Evolutionary conservation across 1,284 basidiomycete genomes (phyloP).

Genomic region (Leccinum huronense): DNA sequence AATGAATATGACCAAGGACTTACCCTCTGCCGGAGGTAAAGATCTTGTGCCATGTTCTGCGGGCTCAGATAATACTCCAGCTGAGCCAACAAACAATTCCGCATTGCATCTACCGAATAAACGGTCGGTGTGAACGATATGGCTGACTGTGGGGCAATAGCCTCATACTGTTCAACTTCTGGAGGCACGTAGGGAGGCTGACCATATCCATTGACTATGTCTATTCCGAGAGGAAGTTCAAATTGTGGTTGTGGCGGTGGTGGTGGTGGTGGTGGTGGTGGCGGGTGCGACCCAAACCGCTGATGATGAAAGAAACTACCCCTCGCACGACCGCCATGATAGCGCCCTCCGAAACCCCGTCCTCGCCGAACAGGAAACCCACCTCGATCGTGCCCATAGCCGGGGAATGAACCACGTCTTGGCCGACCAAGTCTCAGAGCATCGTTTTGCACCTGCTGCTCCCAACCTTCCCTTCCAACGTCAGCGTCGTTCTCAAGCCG

Average conservation of each 20-base stretch:
- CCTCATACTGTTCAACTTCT: constrained; percentile 28
- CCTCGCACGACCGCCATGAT: constrained; percentile 27
- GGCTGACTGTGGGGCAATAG: constrained; percentile 23
- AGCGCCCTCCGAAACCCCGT: constrained; percentile 37
- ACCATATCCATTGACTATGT: constrained; percentile 29
- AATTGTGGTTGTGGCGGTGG: constrained; percentile 17
- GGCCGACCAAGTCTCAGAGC: constrained; percentile 21
- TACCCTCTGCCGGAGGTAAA: constrained; percentile 76
- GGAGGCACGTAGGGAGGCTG: constrained; percentile 23
- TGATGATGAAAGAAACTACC: constrained; percentile 28
- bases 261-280: neutral
- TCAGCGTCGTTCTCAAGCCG: constrained; percentile 27
- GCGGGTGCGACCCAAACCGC: constrained; percentile 27
- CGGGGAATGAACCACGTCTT: constrained; percentile 30
- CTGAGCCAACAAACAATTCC: constrained; percentile 73
- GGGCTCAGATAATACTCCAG: constrained; percentile 88
- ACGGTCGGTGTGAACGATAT: constrained; percentile 57
- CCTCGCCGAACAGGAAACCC: constrained; percentile 36
- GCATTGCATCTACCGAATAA: constrained; percentile 62
- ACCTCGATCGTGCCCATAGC: constrained; percentile 33
- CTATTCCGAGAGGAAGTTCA: constrained; percentile 22
- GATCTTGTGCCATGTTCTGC: constrained; percentile 83
- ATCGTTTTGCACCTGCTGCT: constrained; percentile 23
- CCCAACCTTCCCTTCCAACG: constrained; percentile 27
- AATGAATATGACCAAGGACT: constrained; percentile 24